phyloP scores from a whole-genome alignment of 345 rosid species.

The Viola odorata region DNA sequence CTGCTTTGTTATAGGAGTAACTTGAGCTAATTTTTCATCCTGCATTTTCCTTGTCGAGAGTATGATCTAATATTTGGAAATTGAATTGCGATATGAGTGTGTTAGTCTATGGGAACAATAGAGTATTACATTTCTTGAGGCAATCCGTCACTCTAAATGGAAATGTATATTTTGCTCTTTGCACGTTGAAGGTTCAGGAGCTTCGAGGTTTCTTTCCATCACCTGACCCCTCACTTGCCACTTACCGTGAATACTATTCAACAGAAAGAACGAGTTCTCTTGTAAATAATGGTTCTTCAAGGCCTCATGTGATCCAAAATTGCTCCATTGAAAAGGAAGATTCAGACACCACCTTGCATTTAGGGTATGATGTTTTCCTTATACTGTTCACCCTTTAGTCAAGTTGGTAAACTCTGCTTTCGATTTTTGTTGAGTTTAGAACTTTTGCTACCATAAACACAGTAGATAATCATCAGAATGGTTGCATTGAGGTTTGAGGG shows the following conservation, averaged over 20 bases:
- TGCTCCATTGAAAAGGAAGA: constrained; percentile 45
- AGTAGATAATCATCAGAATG: too few species aligned
- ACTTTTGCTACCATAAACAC: too few species aligned
- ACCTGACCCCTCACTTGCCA: constrained; percentile 31
- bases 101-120: too few species aligned
- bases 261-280: constrained; percentile 40
- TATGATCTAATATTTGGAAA: too few species aligned
- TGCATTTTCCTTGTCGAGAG: too few species aligned
- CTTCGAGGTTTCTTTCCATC: constrained; percentile 65
- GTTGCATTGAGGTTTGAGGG: too few species aligned
- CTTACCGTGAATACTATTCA: constrained; percentile 53
- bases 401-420: too few species aligned
- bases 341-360: constrained; percentile 80
- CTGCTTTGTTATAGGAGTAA: too few species aligned
- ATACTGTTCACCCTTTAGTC: neutral
- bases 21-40: too few species aligned
- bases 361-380: constrained; percentile 53
- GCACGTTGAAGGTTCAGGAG: constrained; percentile 56
- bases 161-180: neutral
- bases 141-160: neutral
- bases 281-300: constrained; percentile 23
- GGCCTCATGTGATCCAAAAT: constrained; percentile 34
- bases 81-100: too few species aligned
- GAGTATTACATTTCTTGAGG: neutral
- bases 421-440: too few species aligned